A percentile compares a stretch with the other conserved stretches of the same genome.
phyloP scores from a whole-genome alignment of 2,329 filamentous ascomycete genomes.

The Neonectria punicea region DNA sequence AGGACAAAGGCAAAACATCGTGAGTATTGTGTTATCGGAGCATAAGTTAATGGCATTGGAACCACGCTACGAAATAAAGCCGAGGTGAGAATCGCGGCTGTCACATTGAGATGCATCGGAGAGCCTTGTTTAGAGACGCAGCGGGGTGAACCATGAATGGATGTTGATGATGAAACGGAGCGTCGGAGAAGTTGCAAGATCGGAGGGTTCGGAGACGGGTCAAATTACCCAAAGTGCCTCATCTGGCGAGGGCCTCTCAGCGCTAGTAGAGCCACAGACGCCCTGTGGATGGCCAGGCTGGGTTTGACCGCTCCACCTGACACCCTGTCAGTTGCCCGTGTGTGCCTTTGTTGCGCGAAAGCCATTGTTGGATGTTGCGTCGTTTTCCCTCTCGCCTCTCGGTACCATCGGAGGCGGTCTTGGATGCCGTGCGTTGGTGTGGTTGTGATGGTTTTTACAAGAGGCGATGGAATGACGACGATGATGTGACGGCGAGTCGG shows the following conservation, averaged over 20 bases:
- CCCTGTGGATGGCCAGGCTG: slow-evolving; percentile 8
- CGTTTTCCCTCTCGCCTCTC: not conserved
- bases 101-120: not conserved
- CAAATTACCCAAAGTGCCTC: slow-evolving; percentile 7
- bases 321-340: not conserved
- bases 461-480: slow-evolving; percentile 1
- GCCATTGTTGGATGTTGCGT: not conserved
- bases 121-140: not conserved
- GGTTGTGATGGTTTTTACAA: not conserved
- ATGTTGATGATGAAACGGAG: slow-evolving; percentile 1
- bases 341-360: not conserved
- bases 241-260: not conserved
- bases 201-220: not conserved
- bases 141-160: not conserved
- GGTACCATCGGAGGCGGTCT: not conserved
- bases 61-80: not conserved
- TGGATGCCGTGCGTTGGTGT: not conserved
- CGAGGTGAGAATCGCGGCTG: not conserved
- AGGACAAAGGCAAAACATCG: slow-evolving; percentile 4
- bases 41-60: not conserved
- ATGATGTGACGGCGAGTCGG: not conserved
- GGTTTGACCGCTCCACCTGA: slow-evolving; percentile 9
- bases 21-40: not conserved
- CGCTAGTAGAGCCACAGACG: not conserved
- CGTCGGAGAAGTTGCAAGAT: not conserved